Conservation (phyloP, 768 basidiomycete genomes). For the Cyclocybe cylindracea region DNA sequence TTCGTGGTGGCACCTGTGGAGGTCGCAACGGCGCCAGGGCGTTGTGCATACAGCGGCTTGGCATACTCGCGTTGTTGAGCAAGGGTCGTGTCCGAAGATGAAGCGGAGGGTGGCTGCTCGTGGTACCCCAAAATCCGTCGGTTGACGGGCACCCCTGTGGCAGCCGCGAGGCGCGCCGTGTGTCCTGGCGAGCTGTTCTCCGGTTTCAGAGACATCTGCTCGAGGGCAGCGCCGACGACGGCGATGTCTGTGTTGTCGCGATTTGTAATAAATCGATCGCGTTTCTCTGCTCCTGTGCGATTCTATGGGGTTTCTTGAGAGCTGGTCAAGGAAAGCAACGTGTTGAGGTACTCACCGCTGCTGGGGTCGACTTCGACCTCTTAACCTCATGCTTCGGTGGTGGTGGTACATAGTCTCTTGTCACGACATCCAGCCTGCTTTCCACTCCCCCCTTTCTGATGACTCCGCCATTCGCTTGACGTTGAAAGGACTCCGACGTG, state of each 20-base stretch:
- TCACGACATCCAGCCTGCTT: constrained; percentile 75
- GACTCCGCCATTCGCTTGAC: constrained; percentile 67
- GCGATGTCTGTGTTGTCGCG: constrained; percentile 41
- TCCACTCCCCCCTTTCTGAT: constrained; percentile 80
- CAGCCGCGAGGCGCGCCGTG: constrained; percentile 74
- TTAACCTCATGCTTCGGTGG: constrained; percentile 62
- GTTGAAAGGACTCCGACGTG: constrained; percentile 53
- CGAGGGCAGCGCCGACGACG: constrained; percentile 62
- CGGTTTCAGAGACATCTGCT: constrained; percentile 59
- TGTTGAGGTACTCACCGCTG: constrained; percentile 40
- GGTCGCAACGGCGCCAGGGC: constrained; percentile 60
- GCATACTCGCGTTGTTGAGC: constrained; percentile 78
- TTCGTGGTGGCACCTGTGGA: constrained; percentile 65
- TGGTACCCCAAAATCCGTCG: constrained; percentile 88
- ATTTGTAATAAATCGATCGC: constrained; percentile 76
- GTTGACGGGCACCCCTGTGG: constrained; percentile 75
- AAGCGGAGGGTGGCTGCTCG: constrained; percentile 77
- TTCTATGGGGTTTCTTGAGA: constrained; percentile 29
- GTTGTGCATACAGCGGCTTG: constrained; percentile 69
- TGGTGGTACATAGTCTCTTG: constrained; percentile 74
- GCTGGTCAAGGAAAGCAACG: constrained; percentile 5
- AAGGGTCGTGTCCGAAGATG: constrained; percentile 72
- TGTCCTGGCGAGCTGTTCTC: constrained; percentile 70
- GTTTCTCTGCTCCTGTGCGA: constrained; percentile 45
- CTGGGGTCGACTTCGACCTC: constrained; percentile 74